Evolutionary conservation across 192 early-diverging fungal genomes (phyloP).

Genomic region (Podila epigama): DNA sequence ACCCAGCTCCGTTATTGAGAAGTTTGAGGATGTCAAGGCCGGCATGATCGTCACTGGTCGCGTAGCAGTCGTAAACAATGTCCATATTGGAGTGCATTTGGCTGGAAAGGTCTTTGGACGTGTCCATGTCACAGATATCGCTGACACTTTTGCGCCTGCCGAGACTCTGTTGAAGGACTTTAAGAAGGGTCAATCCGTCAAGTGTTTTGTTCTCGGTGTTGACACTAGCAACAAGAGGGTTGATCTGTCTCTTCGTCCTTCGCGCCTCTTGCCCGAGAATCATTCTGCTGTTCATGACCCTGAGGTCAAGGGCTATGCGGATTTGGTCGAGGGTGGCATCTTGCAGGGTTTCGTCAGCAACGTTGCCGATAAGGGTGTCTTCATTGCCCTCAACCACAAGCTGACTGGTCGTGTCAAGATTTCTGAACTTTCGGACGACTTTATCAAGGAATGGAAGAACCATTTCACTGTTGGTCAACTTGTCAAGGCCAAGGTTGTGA

Average conservation of each 20-base stretch:
- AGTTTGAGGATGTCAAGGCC: constrained; percentile 56
- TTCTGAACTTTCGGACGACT: constrained; percentile 85
- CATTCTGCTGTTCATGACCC: constrained; percentile 51
- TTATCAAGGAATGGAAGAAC: constrained; percentile 83
- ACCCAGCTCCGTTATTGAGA: constrained; percentile 15
- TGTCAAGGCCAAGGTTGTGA: constrained; percentile 76
- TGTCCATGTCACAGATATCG: constrained; percentile 67
- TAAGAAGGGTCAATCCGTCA: constrained; percentile 71
- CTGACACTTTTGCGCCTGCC: constrained; percentile 28
- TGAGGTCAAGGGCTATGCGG: constrained; percentile 58
- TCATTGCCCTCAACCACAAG: constrained; percentile 72
- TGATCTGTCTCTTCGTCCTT: constrained; percentile 69
- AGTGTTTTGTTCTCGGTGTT: constrained; percentile 72
- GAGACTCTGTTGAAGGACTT: constrained; percentile 52
- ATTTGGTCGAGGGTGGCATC: constrained; percentile 68
- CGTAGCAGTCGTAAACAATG: constrained; percentile 57
- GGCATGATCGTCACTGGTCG: constrained; percentile 65
- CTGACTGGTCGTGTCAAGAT: constrained; percentile 84
- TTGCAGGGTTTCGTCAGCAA: constrained; percentile 78
- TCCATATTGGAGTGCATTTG: constrained; percentile 66
- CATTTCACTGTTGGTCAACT: constrained; percentile 76
- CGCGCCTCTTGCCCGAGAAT: constrained; percentile 53
- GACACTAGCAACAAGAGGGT: constrained; percentile 63
- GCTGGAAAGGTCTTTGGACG: constrained; percentile 63
- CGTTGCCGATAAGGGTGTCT: constrained; percentile 74